Base-by-base conservation (phyloP, 495 filamentous ascomycete genomes). In the Neurospora sp. region DNA sequence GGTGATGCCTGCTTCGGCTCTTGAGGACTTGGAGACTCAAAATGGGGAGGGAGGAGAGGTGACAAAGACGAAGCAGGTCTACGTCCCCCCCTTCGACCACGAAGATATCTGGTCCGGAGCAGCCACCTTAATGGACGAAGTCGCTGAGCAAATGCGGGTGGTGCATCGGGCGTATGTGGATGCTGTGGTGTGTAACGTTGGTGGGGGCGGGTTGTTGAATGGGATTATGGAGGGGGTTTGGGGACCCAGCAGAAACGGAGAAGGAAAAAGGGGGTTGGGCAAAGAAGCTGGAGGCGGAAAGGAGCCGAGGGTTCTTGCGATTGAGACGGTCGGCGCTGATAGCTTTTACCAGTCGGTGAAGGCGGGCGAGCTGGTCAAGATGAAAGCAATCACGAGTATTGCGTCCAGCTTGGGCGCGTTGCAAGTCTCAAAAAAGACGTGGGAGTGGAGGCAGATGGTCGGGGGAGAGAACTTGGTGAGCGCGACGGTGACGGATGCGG, bases 1-100 rank as follows among this genome's bases (percentile, higher is more conserved):
- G 1, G 78, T 93, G 27, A 85, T 95, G 79, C 60, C 72, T 2
- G 54, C 54, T 35, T 66, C n/a, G n/a, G n/a, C n/a, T n/a, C n/a
- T n/a, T n/a, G n/a, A n/a, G n/a, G n/a, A n/a, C n/a, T n/a, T n/a
- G n/a, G n/a, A n/a, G n/a, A n/a, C n/a, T n/a, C n/a, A n/a, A n/a
- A n/a, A n/a, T 31, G 31, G 31, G 31, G 31, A 31, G n/a, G n/a
- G n/a, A n/a, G 35, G 35, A 38, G 20, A 27, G 2, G 27, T 0
- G 23, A 60, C 8, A 20, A 75, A 40, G 83, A 84, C 72, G 78
- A 83, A 86, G 71, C 89, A 90, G 14, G 88, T 95, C n/a, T 97
- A 98, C 80, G 93, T 96, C 9, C 92, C 93, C 40, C 96, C 96
- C 18, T 99, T 98, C 77, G 94, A 99, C 80, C 89, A 97, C 81